These are phyloP conservation scores for Stemphylium lycopersici DNA, from an alignment of 2,329 filamentous ascomycete species.

Conservation along the genomic window DNA sequence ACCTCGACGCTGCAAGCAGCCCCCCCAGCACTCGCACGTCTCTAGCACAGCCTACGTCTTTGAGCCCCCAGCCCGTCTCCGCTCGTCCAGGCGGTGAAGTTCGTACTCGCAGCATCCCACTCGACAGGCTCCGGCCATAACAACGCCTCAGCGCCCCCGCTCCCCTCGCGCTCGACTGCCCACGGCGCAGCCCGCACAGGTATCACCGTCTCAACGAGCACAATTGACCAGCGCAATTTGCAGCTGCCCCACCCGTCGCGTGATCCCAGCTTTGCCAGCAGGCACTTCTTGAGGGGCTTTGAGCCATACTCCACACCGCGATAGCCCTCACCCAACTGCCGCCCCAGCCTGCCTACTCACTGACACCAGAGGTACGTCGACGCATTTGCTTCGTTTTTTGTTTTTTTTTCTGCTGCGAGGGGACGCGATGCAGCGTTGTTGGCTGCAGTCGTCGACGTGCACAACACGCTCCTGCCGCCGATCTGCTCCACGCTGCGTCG, in stretches of 20 bases:
- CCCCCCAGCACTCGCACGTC: slow-evolving; percentile 23
- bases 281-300: slow-evolving; percentile 49
- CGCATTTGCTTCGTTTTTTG: background rate
- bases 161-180: slow-evolving; percentile 37
- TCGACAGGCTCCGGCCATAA: slow-evolving; percentile 44
- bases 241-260: slow-evolving; percentile 40
- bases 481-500: slow-evolving; percentile 14
- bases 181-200: slow-evolving; percentile 38
- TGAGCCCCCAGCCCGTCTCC: slow-evolving; percentile 21
- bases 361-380: slow-evolving; percentile 42
- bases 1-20: slow-evolving; percentile 24
- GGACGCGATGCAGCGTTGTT: slow-evolving; percentile 1
- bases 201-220: slow-evolving; percentile 30
- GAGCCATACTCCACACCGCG: slow-evolving; percentile 46
- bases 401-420: background rate
- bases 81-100: slow-evolving; percentile 48
- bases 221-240: slow-evolving; percentile 37
- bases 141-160: slow-evolving; percentile 41
- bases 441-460: slow-evolving; percentile 8
- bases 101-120: slow-evolving; percentile 39
- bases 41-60: slow-evolving; percentile 22
- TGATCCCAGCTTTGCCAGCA: slow-evolving; percentile 42
- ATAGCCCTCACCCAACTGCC: slow-evolving; percentile 29
- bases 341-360: slow-evolving; percentile 25
- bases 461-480: slow-evolving; percentile 21